Percentiles rank a stretch among this genome's conserved stretches.
phyloP scores from a whole-genome alignment of 192 early-diverging fungal species.

The Lobosporangium transversale region DNA sequence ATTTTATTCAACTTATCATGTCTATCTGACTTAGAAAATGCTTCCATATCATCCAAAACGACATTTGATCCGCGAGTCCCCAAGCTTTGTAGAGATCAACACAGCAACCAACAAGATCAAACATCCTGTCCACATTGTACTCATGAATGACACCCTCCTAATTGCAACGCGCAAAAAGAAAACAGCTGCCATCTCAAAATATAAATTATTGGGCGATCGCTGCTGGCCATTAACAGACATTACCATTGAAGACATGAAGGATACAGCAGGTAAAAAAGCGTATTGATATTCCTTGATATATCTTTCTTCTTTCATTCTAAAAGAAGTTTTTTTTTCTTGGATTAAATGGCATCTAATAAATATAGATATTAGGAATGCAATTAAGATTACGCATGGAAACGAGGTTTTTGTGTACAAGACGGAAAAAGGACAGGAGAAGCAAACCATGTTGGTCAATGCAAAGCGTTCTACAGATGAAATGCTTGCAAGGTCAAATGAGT shows the following conservation, averaged over 20 bases:
- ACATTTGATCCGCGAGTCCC: constrained; percentile 77
- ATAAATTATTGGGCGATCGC: constrained; percentile 82
- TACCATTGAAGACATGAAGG: constrained; percentile 85
- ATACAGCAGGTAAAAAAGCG: constrained; percentile 68
- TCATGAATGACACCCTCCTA: constrained; percentile 88
- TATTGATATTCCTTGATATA: too few relatives aligned
- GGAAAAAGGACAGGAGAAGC: constrained; percentile 78
- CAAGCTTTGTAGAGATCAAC: constrained; percentile 82
- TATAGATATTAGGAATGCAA: constrained; percentile 77
- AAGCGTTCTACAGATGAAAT: constrained; percentile 70
- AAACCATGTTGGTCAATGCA: constrained; percentile 64
- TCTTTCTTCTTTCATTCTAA: too few relatives aligned
- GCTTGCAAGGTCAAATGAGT: constrained; percentile 47
- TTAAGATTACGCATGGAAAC: constrained; percentile 83
- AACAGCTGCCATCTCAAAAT: constrained; percentile 59
- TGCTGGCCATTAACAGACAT: constrained; percentile 84
- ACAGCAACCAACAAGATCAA: constrained; percentile 75
- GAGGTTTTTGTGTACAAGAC: constrained; percentile 80
- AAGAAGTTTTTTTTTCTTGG: not conserved
- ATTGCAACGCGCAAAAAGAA: constrained; percentile 84
- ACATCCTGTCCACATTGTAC: constrained; percentile 81
- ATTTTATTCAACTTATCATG: too few relatives aligned
- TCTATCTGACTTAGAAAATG: too few relatives aligned
- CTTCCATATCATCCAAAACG: constrained; percentile 76
- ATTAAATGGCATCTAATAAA: too few relatives aligned